Evolutionary conservation across 495 filamentous ascomycete species (phyloP).

Genomic region (Chlorociboria aeruginascens): DNA sequence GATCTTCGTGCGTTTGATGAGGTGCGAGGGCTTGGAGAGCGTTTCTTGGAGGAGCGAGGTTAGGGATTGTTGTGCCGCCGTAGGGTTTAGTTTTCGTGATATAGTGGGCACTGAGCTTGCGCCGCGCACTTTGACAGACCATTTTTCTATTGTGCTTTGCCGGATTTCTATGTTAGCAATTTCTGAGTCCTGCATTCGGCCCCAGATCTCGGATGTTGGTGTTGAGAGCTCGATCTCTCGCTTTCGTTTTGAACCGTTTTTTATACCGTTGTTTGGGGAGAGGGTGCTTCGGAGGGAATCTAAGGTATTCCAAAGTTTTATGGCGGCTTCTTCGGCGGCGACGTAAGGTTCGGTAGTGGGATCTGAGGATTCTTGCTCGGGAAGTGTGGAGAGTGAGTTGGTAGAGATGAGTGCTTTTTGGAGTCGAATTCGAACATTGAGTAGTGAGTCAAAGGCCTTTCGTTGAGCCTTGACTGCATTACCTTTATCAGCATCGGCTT

Average conservation of each 20-base stretch:
- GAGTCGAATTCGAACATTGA: constrained; percentile 78
- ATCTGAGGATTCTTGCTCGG: constrained; percentile 25
- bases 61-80: constrained; percentile 45
- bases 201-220: constrained; percentile 55
- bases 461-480: constrained; percentile 73
- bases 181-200: constrained; percentile 52
- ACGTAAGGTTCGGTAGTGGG: constrained; percentile 37
- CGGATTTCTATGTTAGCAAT: constrained; percentile 35
- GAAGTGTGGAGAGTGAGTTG: constrained; percentile 53
- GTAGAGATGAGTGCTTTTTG: constrained; percentile 78
- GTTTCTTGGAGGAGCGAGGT: constrained; percentile 64
- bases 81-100: constrained; percentile 41
- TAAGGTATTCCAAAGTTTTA: constrained; percentile 77
- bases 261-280: constrained; percentile 21
- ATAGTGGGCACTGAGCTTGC: constrained; percentile 30
- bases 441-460: constrained; percentile 70
- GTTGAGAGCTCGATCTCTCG: constrained; percentile 34
- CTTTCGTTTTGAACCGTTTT: constrained; percentile 48
- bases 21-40: constrained; percentile 52
- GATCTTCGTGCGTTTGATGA: constrained; percentile 51
- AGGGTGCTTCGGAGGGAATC: constrained; percentile 57
- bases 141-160: constrained; percentile 50
- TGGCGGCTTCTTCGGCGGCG: constrained; percentile 77
- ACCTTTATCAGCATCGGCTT: constrained; percentile 74
- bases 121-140: constrained; percentile 46